Conservation (phyloP, 2,329 filamentous ascomycete species). For the Elsinoe australis region DNA sequence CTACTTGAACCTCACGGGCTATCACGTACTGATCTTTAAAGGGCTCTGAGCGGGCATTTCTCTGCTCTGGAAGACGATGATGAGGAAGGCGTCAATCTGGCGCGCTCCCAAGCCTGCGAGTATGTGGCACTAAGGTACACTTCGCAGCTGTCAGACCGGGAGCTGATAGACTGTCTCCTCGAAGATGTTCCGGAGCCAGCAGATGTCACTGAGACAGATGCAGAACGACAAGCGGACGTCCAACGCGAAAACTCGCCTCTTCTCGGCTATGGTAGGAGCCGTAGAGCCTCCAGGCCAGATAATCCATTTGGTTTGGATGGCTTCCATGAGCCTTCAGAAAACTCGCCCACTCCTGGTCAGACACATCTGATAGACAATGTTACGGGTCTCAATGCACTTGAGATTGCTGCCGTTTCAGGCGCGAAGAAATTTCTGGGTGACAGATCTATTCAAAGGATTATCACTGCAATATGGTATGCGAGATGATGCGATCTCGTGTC, state of each 20-base stretch:
- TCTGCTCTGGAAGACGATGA: constrained; percentile 51
- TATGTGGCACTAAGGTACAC: constrained; percentile 75
- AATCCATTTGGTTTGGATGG: not conserved
- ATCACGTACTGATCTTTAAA: constrained; percentile 28
- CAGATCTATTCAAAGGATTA: constrained; percentile 69
- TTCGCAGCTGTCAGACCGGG: constrained; percentile 60
- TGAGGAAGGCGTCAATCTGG: constrained; percentile 58
- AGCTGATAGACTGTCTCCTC: constrained; percentile 66
- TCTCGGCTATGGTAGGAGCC: constrained; percentile 2
- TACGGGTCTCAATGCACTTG: constrained; percentile 72
- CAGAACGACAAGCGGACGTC: not conserved
- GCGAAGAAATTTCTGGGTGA: constrained; percentile 82
- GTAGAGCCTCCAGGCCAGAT: not conserved
- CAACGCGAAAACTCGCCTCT: constrained; percentile 1
- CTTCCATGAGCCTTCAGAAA: not conserved
- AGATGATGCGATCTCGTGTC: not conserved
- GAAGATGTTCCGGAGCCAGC: constrained; percentile 54
- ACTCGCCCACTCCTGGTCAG: not conserved
- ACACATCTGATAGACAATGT: constrained; percentile 62
- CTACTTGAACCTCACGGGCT: not conserved
- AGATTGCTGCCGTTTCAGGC: constrained; percentile 73
- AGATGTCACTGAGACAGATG: not conserved
- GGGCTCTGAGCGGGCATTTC: constrained; percentile 69
- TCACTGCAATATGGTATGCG: constrained; percentile 65
- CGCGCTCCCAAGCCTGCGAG: constrained; percentile 67